Percentiles rank a stretch among this genome's conserved stretches.
Evolutionary conservation across 2,329 filamentous ascomycete genomes (phyloP).

Genomic region (Colletotrichum lindemuthianum): DNA sequence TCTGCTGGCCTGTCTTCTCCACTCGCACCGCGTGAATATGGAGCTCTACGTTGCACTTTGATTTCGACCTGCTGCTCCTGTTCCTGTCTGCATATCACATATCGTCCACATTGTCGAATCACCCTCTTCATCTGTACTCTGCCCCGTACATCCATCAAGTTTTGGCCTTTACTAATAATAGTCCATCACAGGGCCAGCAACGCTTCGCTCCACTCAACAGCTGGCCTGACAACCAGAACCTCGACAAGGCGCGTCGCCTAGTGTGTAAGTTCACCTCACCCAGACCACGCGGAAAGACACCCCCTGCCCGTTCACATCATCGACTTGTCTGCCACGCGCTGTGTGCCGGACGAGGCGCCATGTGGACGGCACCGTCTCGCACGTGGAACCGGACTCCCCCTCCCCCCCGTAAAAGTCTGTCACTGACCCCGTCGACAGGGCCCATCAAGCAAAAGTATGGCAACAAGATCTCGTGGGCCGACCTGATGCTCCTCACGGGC

Average conservation of each 20-base stretch:
- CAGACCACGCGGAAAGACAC: background rate
- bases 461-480: constrained; percentile 84
- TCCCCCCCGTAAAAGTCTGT: background rate
- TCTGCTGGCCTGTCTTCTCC: constrained; percentile 6
- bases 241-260: constrained; percentile 84
- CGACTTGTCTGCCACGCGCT: constrained; percentile 6
- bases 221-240: constrained; percentile 82
- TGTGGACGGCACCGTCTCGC: constrained; percentile 8
- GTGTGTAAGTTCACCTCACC: constrained; percentile 47
- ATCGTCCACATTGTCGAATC: background rate
- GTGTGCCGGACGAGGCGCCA: background rate
- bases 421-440: constrained; percentile 13
- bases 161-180: constrained; percentile 31
- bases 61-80: too few relatives aligned
- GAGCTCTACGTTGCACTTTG: too few relatives aligned
- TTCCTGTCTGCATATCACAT: background rate
- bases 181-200: constrained; percentile 69
- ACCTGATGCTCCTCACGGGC: constrained; percentile 75
- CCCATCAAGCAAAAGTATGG: constrained; percentile 88
- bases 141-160: constrained; percentile 11
- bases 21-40: constrained; percentile 1
- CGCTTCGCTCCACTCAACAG: constrained; percentile 83
- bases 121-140: constrained; percentile 1
- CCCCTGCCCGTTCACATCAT: constrained; percentile 13
- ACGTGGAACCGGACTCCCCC: constrained; percentile 5